Conservation (phyloP, 202 grass and related monocot species). For the Bolboschoenoplectus hybrid region DNA sequence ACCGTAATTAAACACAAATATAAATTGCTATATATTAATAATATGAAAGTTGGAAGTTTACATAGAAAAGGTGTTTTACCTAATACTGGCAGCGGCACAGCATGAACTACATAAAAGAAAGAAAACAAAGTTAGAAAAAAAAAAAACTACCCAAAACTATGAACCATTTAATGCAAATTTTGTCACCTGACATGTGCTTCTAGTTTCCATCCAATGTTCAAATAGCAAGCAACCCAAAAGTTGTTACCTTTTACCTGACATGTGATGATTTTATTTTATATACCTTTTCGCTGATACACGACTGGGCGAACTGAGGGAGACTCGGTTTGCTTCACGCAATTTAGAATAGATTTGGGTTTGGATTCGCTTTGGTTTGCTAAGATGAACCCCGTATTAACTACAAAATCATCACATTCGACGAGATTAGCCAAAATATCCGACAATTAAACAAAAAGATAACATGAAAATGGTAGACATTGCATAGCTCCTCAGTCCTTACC, state of each 20-base stretch:
- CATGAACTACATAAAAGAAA: slow-evolving; percentile 23
- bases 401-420: neutral
- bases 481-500: slow-evolving; percentile 28
- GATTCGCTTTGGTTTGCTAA: neutral
- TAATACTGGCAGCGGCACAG: neutral
- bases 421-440: neutral
- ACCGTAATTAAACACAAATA: neutral
- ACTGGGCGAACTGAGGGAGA: neutral
- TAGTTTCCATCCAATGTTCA: neutral
- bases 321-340: neutral
- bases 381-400: neutral
- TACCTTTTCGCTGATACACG: slow-evolving; percentile 22
- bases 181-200: neutral
- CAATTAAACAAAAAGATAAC: neutral
- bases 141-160: neutral
- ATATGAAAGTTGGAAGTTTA: neutral
- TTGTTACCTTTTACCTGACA: neutral
- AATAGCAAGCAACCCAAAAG: neutral
- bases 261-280: neutral
- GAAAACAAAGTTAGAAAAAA: neutral
- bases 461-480: neutral
- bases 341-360: neutral
- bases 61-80: neutral
- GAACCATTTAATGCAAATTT: neutral
- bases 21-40: neutral